Evolutionary conservation across 371 early-diverging fungal species (phyloP).

Genomic region (Sporodiniella umbellata): DNA sequence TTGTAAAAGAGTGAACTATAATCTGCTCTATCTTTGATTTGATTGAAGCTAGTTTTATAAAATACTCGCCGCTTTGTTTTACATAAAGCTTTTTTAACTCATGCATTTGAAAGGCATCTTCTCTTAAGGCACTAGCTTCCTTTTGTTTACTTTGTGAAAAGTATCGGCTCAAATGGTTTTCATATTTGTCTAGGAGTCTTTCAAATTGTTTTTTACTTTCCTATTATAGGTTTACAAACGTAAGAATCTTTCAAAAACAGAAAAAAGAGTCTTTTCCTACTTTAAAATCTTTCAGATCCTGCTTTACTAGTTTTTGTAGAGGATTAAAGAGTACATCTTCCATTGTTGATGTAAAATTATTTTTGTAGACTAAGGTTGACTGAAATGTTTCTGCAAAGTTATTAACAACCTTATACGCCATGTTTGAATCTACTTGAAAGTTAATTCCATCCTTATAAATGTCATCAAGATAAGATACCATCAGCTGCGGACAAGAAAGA

Average conservation of each 20-base stretch:
- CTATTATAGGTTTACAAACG: too few relatives aligned
- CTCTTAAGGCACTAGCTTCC: constrained; percentile 64
- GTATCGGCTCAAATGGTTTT: constrained; percentile 60
- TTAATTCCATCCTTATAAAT: not conserved
- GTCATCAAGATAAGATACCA: constrained; percentile 14
- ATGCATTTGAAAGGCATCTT: constrained; percentile 69
- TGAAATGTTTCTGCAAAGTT: constrained; percentile 46
- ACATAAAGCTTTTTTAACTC: constrained; percentile 64
- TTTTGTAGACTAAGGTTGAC: constrained; percentile 41
- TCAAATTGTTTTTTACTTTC: constrained; percentile 56
- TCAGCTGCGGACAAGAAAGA: constrained; percentile 29
- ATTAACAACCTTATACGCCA: constrained; percentile 32
- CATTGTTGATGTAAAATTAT: constrained; percentile 46
- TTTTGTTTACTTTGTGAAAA: constrained; percentile 58
- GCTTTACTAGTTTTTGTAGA: constrained; percentile 52
- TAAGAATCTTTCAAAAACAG: too few relatives aligned
- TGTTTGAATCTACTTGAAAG: constrained; percentile 23
- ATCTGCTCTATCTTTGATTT: constrained; percentile 34
- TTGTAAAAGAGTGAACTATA: constrained; percentile 34
- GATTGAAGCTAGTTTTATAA: constrained; percentile 26
- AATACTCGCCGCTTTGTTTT: constrained; percentile 33
- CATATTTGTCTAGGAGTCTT: constrained; percentile 59
- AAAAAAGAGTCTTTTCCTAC: too few relatives aligned
- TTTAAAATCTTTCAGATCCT: constrained; percentile 58
- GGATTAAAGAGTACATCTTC: constrained; percentile 53